These are phyloP conservation scores for Taxillus chinensis DNA, from an alignment of 164 flowering plant species.

Conservation along the genomic window DNA sequence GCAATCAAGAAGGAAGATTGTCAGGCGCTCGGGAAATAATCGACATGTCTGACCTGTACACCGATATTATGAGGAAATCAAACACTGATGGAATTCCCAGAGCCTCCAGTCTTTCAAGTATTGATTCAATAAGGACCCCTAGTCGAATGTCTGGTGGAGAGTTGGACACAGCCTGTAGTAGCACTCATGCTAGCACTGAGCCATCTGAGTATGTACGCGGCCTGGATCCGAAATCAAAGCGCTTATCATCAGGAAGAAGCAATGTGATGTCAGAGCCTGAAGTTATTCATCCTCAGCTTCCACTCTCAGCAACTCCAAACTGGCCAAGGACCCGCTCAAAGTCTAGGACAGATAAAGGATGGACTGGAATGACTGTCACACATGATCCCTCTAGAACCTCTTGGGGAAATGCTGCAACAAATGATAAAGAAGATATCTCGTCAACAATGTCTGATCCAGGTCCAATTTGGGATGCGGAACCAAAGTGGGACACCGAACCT, in stretches of 20 bases:
- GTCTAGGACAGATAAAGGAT: conserved; percentile 75
- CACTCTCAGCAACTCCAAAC: conserved; percentile 68
- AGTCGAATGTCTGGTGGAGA: conserved; percentile 79
- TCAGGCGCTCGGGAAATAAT: conserved; percentile 38
- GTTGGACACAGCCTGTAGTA: conserved; percentile 58
- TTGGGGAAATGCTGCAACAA: conserved; percentile 64
- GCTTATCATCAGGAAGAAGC: conserved; percentile 77
- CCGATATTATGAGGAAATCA: conserved; percentile 78
- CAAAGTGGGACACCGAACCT: conserved; percentile 86
- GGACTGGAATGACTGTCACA: conserved; percentile 57
- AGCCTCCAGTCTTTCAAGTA: conserved; percentile 96
- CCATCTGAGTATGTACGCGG: conserved; percentile 96
- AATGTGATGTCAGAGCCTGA: conserved; percentile 64
- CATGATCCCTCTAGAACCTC: conserved; percentile 64
- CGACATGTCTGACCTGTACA: conserved; percentile 79
- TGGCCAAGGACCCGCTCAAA: conserved; percentile 95
- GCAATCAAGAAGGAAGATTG: conserved; percentile 31
- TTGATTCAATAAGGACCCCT: conserved; percentile 95
- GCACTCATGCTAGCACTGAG: conserved; percentile 75
- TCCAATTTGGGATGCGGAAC: conserved; percentile 98
- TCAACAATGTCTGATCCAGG: conserved; percentile 98
- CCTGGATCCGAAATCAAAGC: conserved; percentile 78
- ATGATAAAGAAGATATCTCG: conserved; percentile 94
- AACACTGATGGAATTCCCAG: conserved; percentile 75
- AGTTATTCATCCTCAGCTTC: conserved; percentile 72